phyloP scores from a whole-genome alignment of 2,329 filamentous ascomycete species.

The Phoma herbarum region DNA sequence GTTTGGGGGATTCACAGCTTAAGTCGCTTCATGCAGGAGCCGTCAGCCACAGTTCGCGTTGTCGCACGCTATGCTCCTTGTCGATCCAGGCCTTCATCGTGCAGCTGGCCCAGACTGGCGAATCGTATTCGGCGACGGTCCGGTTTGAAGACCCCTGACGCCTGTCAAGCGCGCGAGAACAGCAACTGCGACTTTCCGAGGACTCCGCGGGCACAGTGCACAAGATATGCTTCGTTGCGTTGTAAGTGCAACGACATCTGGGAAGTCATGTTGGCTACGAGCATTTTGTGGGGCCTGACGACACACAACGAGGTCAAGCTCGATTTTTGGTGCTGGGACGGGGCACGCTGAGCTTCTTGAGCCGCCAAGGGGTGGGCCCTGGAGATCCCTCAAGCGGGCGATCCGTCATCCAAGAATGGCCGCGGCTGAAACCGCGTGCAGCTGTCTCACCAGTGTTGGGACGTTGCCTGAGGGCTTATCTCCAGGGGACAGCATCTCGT shows the following conservation, averaged over 20 bases:
- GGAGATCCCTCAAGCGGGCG: constrained; percentile 11
- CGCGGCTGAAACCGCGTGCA: constrained; percentile 12
- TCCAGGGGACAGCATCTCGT: not conserved
- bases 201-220: constrained; percentile 1
- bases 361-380: constrained; percentile 9
- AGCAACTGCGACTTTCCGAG: constrained; percentile 11
- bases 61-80: constrained; percentile 16
- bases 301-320: constrained; percentile 2
- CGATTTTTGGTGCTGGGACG: not conserved
- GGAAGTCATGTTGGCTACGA: not conserved
- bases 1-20: constrained; percentile 7
- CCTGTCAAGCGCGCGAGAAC: constrained; percentile 9
- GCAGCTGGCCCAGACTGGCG: constrained; percentile 8
- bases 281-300: not conserved
- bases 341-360: not conserved
- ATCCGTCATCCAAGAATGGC: not conserved
- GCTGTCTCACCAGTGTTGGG: constrained; percentile 1
- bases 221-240: not conserved
- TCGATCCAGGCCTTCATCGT: constrained; percentile 13
- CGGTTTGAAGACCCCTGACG: constrained; percentile 11
- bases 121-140: constrained; percentile 11
- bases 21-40: constrained; percentile 8
- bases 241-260: not conserved
- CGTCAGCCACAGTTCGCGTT: constrained; percentile 15
- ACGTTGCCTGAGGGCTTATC: constrained; percentile 9